Evolutionary conservation across 257 asterid species (phyloP), one percentile per base, ranked within the genome.

Genomic region (Solanum arcanum): DNA sequence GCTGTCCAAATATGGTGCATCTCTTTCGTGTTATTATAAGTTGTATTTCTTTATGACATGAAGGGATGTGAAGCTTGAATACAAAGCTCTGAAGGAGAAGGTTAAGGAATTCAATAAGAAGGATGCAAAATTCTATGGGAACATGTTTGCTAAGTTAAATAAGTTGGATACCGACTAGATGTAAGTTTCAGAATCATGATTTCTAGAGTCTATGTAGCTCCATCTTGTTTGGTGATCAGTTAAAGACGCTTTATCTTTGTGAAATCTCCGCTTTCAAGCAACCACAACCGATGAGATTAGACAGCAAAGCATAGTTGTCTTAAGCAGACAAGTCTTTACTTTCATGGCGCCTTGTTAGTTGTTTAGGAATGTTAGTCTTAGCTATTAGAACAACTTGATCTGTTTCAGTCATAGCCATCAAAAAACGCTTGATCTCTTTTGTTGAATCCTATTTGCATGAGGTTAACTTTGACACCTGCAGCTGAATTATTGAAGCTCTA

Each of bases 291-390:
- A 80, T 49, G 66, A 27, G 44, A 88, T 85, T 92, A 21, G 98
- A 93, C 89, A 87, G 95, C 92, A 88, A 94, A 84, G 96, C 93
- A 21, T 94, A 84, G 87, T 68, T 68, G 39, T 27, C 29, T n/a
- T 68, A 62, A 77, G 83, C 83, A 44, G 60, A 44, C n/a, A 5
- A 44, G 62, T 77, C 20, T 77, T 77, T 7, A n/a, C 10, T 77
- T n/a, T 77, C 60, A 42, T 41, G 83, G n/a, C 8, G 12, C 35
- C 5, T 42, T n/a, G 59, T 35, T 56, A 39, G 83, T 77, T 77
- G 60, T 73, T 23, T 73, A 73, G 47, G 27, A 72, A 35, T 72
- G 46, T 25, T 73, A 18, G 42, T 9, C 2, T 39, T 7, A 39
- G 42, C 42, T 39, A 39, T 1, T 39, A 39, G 42, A 39, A 39